Evolutionary conservation across 2,329 filamentous ascomycete species (phyloP).

Genomic region (Alternaria incomplexa): DNA sequence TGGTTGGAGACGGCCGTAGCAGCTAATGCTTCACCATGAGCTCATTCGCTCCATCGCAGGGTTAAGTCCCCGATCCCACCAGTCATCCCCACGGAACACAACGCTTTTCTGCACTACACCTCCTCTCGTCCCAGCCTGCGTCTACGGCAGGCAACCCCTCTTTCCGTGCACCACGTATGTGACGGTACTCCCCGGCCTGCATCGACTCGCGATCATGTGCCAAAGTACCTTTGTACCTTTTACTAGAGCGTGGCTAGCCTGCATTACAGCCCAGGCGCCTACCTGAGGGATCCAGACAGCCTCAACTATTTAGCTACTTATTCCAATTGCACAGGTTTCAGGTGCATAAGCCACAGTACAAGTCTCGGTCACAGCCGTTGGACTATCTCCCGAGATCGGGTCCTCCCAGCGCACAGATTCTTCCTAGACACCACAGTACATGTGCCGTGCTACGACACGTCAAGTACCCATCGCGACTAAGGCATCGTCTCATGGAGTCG

Average conservation of each 20-base stretch:
- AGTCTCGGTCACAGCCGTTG: not conserved
- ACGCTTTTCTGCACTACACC: slow-evolving; percentile 1
- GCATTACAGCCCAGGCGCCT: not conserved
- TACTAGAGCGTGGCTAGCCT: not conserved
- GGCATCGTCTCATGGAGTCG: not conserved
- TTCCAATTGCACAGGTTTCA: not conserved
- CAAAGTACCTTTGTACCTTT: slow-evolving; percentile 1
- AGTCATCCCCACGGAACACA: slow-evolving; percentile 9
- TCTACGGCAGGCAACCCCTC: slow-evolving; percentile 10
- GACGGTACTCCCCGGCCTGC: slow-evolving; percentile 16
- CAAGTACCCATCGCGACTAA: not conserved
- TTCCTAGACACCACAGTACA: not conserved
- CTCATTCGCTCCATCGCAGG: slow-evolving; percentile 12
- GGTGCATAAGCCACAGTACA: not conserved
- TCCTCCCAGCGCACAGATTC: slow-evolving; percentile 1
- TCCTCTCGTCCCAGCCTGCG: slow-evolving; percentile 10
- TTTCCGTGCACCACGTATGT: slow-evolving; percentile 16
- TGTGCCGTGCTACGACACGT: slow-evolving; percentile 5
- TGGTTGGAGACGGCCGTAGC: not conserved
- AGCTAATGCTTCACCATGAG: not conserved
- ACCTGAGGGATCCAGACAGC: not conserved
- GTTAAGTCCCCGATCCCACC: not conserved
- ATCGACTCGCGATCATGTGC: slow-evolving; percentile 28
- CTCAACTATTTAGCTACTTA: not conserved
- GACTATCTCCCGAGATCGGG: not conserved